A percentile compares a stretch with the other conserved stretches of the same genome.
Conservation (phyloP, 2,329 filamentous ascomycete species). For the Calonectria multiphialidica region DNA sequence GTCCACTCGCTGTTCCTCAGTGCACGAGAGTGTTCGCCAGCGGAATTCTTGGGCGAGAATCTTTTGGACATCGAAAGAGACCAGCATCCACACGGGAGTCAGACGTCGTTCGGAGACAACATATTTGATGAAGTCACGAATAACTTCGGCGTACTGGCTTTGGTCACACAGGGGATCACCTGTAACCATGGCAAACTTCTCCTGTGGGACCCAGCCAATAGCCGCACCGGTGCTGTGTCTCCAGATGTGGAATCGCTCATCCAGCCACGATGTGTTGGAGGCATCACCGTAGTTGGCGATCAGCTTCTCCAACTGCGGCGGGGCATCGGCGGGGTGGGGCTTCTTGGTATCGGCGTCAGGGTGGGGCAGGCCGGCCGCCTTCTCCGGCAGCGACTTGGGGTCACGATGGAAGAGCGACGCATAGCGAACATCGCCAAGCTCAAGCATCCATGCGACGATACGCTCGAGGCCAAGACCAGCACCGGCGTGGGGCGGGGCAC, state of each 20-base stretch:
- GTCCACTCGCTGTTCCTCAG: constrained; percentile 89
- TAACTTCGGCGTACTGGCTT: constrained; percentile 80
- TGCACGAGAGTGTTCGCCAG: constrained; percentile 91
- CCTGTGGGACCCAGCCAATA: constrained; percentile 83
- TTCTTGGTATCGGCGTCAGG: constrained; percentile 84
- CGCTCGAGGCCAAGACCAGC: constrained; percentile 92
- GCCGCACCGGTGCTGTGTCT: constrained; percentile 87
- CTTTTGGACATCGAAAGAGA: constrained; percentile 82
- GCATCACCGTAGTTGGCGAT: constrained; percentile 97
- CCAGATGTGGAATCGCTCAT: constrained; percentile 90
- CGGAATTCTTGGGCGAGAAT: constrained; percentile 83
- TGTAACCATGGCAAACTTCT: constrained; percentile 84
- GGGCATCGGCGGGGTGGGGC: constrained; percentile 60
- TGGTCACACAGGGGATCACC: constrained; percentile 89
- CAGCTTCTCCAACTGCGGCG: constrained; percentile 85
- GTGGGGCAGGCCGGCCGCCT: constrained; percentile 77
- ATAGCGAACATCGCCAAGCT: constrained; percentile 89
- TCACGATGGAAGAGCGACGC: constrained; percentile 90
- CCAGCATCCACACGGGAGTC: constrained; percentile 90
- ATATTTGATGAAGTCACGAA: constrained; percentile 80
- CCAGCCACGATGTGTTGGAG: constrained; percentile 93
- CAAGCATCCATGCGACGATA: constrained; percentile 86
- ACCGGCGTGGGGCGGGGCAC: constrained; percentile 89
- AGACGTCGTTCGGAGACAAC: constrained; percentile 76
- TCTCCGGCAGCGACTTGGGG: constrained; percentile 85